A percentile compares a stretch with the other conserved stretches of the same genome.
Evolutionary conservation across 441 rosid species (phyloP).

Genomic region (Aquilaria agallochum): DNA sequence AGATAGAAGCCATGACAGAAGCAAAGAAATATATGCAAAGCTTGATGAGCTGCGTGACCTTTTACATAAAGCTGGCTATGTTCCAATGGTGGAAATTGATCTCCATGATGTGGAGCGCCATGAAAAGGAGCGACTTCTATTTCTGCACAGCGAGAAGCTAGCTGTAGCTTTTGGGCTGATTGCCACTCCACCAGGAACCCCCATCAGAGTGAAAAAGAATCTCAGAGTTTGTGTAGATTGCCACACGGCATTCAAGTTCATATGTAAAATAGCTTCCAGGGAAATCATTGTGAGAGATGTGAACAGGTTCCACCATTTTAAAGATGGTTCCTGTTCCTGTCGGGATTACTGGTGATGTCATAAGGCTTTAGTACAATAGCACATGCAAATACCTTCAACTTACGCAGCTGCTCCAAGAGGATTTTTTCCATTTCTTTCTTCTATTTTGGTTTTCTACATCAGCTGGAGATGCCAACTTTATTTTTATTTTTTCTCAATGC

Average conservation of each 20-base stretch:
- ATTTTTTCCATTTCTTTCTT: no score
- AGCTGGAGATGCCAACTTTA: no score
- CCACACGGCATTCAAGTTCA: slow-evolving; percentile 50
- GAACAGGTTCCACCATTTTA: slow-evolving; percentile 66
- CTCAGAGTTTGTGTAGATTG: slow-evolving; percentile 64
- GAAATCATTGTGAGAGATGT: slow-evolving; percentile 63
- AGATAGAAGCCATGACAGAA: slow-evolving; percentile 52
- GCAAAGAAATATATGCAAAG: slow-evolving; percentile 54
- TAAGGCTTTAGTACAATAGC: no score
- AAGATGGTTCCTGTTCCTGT: slow-evolving; percentile 61
- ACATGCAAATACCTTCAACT: no score
- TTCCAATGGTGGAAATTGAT: slow-evolving; percentile 57
- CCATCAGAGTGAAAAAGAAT: slow-evolving; percentile 69
- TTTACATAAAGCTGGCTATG: slow-evolving; percentile 55
- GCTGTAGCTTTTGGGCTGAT: slow-evolving; percentile 77
- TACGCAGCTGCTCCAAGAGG: no score
- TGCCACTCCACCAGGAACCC: slow-evolving; percentile 53
- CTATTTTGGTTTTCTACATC: no score
- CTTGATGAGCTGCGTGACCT: slow-evolving; percentile 53
- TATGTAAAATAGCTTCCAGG: slow-evolving; percentile 46
- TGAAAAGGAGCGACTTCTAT: slow-evolving; percentile 56
- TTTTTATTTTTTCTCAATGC: no score
- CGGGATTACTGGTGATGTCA: slow-evolving; percentile 58
- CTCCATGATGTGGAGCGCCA: slow-evolving; percentile 58
- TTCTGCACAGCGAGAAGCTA: slow-evolving; percentile 69